phyloP scores from a whole-genome alignment of 495 filamentous ascomycete genomes.

The Evernia prunastri region DNA sequence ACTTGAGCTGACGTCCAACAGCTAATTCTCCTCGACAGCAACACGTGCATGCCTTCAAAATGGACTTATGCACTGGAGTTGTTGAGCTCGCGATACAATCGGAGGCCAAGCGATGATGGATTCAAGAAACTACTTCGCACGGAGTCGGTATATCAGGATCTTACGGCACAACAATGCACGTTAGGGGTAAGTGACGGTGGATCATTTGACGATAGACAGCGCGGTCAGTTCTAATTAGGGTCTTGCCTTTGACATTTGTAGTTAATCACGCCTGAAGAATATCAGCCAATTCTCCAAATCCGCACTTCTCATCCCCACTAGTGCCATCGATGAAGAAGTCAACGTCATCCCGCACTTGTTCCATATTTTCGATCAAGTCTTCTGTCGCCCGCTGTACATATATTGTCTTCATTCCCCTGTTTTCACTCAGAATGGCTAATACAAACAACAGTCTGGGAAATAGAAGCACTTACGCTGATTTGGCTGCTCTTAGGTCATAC shows the following conservation, averaged over 20 bases:
- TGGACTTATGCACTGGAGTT: too few species aligned
- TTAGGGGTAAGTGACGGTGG: too few species aligned
- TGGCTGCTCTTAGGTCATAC: slow-evolving; percentile 45
- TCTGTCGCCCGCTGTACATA: slow-evolving; percentile 51
- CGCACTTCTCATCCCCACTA: slow-evolving; percentile 21
- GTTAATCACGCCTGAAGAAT: slow-evolving; percentile 13
- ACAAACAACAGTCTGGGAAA: too few species aligned
- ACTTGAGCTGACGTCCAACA: too few species aligned
- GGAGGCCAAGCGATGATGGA: too few species aligned
- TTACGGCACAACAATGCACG: too few species aligned
- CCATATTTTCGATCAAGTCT: slow-evolving; percentile 47
- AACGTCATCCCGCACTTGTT: slow-evolving; percentile 37
- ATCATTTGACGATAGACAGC: slow-evolving; percentile 14
- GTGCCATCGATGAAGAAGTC: slow-evolving; percentile 45
- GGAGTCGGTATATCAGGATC: too few species aligned
- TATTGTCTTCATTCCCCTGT: slow-evolving; percentile 42
- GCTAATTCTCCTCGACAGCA: too few species aligned
- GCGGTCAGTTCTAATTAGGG: too few species aligned
- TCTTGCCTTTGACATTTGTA: slow-evolving; percentile 17
- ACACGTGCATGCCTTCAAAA: too few species aligned
- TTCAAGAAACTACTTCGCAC: too few species aligned
- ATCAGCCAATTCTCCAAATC: slow-evolving; percentile 14
- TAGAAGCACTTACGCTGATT: slow-evolving; percentile 20
- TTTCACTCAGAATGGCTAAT: not conserved
- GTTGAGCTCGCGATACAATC: too few species aligned